A percentile compares a stretch with the other conserved stretches of the same genome.
Evolutionary conservation across 2,329 filamentous ascomycete genomes (phyloP).

Genomic region (Cryoendolithus antarcticus): DNA sequence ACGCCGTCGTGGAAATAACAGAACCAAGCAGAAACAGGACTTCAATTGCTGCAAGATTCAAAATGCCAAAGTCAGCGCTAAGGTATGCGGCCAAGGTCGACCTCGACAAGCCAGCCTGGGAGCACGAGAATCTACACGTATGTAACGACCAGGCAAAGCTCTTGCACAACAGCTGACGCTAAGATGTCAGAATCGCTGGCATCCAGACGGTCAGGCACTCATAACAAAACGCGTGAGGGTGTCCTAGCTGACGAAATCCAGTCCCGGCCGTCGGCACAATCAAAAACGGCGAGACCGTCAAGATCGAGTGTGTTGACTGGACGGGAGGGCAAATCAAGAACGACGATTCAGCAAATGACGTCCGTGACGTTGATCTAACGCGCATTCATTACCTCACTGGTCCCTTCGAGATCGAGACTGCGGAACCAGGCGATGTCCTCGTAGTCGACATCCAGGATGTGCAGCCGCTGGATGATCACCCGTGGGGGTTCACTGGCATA

Average conservation of each 20-base stretch:
- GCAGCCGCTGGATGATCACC: slow-evolving; percentile 71
- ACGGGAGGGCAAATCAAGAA: slow-evolving; percentile 67
- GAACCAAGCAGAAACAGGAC: background rate
- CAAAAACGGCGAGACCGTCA: slow-evolving; percentile 74
- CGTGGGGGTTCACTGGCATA: slow-evolving; percentile 75
- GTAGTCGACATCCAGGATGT: slow-evolving; percentile 88
- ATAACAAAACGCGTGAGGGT: too few species aligned
- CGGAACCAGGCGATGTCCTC: slow-evolving; percentile 73
- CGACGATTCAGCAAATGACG: slow-evolving; percentile 79
- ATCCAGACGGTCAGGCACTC: slow-evolving; percentile 60
- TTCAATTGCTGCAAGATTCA: slow-evolving; percentile 1
- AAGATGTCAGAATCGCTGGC: slow-evolving; percentile 67
- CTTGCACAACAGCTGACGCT: slow-evolving; percentile 4
- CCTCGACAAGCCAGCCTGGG: slow-evolving; percentile 56
- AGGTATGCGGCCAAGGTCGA: slow-evolving; percentile 63
- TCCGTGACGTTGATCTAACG: slow-evolving; percentile 73
- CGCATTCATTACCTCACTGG: slow-evolving; percentile 79
- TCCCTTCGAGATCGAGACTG: slow-evolving; percentile 74
- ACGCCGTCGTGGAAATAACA: background rate
- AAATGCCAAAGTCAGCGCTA: slow-evolving; percentile 44
- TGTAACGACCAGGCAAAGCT: background rate
- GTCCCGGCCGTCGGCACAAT: slow-evolving; percentile 64
- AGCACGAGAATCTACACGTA: slow-evolving; percentile 42
- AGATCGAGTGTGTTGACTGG: slow-evolving; percentile 86
- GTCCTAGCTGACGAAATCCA: slow-evolving; percentile 23